Base-by-base conservation (phyloP, 164 flowering plant species). In the Tetrastigma voinierianum region DNA sequence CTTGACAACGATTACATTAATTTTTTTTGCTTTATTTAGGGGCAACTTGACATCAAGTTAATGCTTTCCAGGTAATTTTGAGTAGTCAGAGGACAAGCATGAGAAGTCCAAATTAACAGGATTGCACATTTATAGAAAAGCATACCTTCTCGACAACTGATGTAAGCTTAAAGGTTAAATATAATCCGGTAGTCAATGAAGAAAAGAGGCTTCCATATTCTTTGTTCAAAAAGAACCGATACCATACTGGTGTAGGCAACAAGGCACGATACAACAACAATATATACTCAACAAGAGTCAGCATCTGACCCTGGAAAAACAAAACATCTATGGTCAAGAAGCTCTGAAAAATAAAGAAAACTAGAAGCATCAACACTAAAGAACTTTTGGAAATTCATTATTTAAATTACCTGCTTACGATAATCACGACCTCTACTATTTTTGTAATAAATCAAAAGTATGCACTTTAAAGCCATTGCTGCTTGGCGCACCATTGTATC, bases 131-230 rank as follows among this genome's bases (percentile, higher is more conserved):
- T 52, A 40, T 14, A 54, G 46, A 61, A 61, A 15, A 44, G 3
- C 62, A n/a, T 70, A 91, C 97, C 97, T 91, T 91, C 82, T 86
- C 93, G 70, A 89, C 85, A 67, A 91, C 80, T 24, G 95, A 86
- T 14, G 94, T 91, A 60, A 91, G 91, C 84, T 91, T 91, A 71
- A 89, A 89, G 47, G 94, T 89, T 63, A 91, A 75, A 71, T 91
- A 91, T 61, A 91, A 69, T 66, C 97, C 97, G 11, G 97, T 91
- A 51, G 85, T 89, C 40, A 91, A 74, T 18, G 97, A 91, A 48
- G 97, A 91, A 74, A 91, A 91, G 58, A 91, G 86, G 78, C 97
- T 87, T 40, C 97, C 97, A 76, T 89, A 84, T 52, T 91, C 93
- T 75, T 89, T 91, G 86, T 89, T 89, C 73, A 89, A 77, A 78